A percentile compares a stretch with the other conserved stretches of the same genome.
Evolutionary conservation across 1,139 yeast genomes (phyloP).

Genomic region (Arxiozyma telluris): DNA sequence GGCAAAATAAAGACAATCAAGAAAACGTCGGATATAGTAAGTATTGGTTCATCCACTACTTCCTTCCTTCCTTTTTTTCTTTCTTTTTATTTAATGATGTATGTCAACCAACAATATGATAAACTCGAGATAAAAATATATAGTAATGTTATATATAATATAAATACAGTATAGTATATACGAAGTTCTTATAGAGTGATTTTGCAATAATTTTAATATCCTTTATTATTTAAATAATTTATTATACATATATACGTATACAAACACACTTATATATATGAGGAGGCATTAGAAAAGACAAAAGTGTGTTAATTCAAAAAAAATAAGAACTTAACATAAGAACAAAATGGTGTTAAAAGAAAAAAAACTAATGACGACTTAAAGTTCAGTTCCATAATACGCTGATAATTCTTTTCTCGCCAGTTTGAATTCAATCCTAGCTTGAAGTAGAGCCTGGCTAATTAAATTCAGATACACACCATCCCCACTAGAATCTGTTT

Average conservation of each 20-base stretch:
- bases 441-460: constrained; percentile 48
- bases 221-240: no score
- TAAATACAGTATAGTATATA: neutral
- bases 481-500: constrained; percentile 2
- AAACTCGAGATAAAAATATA: neutral
- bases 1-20: constrained; percentile 12
- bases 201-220: neutral
- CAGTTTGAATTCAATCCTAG: constrained; percentile 47
- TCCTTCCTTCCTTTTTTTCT: neutral
- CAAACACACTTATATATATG: neutral
- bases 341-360: neutral
- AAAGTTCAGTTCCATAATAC: constrained; percentile 47
- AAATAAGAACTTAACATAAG: neutral
- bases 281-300: no score
- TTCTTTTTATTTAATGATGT: no score
- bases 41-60: neutral
- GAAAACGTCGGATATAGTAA: neutral
- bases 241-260: neutral
- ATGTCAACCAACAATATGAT: neutral
- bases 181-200: neutral
- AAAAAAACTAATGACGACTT: constrained; percentile 8
- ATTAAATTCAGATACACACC: constrained; percentile 15
- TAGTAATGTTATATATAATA: neutral
- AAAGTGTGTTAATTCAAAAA: neutral
- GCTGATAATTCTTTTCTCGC: constrained; percentile 51